A percentile compares a stretch with the other conserved stretches of the same genome.
Evolutionary conservation across 768 basidiomycete genomes (phyloP).

Genomic region (Suillus alpinus): DNA sequence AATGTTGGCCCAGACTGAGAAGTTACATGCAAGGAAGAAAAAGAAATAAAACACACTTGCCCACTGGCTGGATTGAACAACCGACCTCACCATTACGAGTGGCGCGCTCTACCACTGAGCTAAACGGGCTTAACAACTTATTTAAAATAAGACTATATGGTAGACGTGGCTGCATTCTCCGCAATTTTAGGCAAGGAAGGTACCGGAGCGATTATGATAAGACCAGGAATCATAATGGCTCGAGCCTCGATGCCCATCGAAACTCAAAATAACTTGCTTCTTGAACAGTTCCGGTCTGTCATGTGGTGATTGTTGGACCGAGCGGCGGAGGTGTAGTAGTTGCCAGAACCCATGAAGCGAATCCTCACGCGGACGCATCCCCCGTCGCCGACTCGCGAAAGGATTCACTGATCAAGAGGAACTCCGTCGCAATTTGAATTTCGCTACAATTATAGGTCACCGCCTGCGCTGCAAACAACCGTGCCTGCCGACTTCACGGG

Average conservation of each 20-base stretch:
- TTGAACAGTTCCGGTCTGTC: not conserved
- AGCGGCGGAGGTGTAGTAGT: not conserved
- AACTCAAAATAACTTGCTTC: not conserved
- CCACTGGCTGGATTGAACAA: constrained; percentile 40
- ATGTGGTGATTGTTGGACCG: not conserved
- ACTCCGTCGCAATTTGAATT: not conserved
- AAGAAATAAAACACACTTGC: constrained; percentile 11
- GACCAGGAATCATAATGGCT: too few species aligned
- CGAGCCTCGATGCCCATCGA: too few species aligned
- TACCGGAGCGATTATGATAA: too few species aligned
- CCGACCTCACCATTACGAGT: constrained; percentile 49
- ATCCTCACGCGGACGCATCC: not conserved
- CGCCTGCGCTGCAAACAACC: not conserved
- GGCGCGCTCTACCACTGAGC: constrained; percentile 63
- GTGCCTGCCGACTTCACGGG: not conserved
- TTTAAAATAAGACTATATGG: fast-evolving
- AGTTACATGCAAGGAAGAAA: not conserved
- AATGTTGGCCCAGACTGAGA: not conserved
- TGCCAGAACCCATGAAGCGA: not conserved
- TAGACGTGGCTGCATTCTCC: not conserved
- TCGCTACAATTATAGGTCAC: not conserved
- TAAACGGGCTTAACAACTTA: constrained; percentile 37
- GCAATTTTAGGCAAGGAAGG: not conserved
- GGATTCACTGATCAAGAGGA: not conserved
- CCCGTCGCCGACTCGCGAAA: not conserved